Conservation (phyloP, 805 yeast species). For the Pichia pseudocactophila region DNA sequence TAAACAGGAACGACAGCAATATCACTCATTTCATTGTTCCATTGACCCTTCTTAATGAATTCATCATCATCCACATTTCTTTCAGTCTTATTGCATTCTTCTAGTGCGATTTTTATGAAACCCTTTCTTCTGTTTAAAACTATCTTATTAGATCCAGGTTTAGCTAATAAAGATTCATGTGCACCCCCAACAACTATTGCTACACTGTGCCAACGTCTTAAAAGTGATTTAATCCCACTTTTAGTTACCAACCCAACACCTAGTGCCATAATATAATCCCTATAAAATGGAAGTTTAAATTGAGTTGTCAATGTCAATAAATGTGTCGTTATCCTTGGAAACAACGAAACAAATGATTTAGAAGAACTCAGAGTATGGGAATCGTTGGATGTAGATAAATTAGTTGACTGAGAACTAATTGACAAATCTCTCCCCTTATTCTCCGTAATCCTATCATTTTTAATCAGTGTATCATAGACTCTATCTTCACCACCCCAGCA, state of each 20-base stretch:
- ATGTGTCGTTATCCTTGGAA: constrained; percentile 79
- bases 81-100: constrained; percentile 26
- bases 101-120: constrained; percentile 78
- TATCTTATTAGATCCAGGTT: constrained; percentile 54
- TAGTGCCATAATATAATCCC: constrained; percentile 73
- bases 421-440: no score
- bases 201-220: constrained; percentile 61
- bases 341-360: constrained; percentile 38
- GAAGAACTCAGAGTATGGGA: constrained; percentile 16
- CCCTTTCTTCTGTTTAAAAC: constrained; percentile 78
- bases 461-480: neutral
- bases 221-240: constrained; percentile 55
- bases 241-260: constrained; percentile 84
- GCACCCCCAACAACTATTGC: constrained; percentile 96
- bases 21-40: constrained; percentile 38
- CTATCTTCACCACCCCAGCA: constrained; percentile 8
- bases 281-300: constrained; percentile 72
- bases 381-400: no score
- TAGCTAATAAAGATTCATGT: constrained; percentile 69
- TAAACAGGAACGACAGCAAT: constrained; percentile 77
- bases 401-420: no score
- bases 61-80: neutral
- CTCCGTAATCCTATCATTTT: constrained; percentile 21
- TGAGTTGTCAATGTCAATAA: constrained; percentile 77
- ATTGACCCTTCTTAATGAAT: constrained; percentile 9